Conservation (phyloP, 2,329 filamentous ascomycete genomes). For the Fusarium humuli region DNA sequence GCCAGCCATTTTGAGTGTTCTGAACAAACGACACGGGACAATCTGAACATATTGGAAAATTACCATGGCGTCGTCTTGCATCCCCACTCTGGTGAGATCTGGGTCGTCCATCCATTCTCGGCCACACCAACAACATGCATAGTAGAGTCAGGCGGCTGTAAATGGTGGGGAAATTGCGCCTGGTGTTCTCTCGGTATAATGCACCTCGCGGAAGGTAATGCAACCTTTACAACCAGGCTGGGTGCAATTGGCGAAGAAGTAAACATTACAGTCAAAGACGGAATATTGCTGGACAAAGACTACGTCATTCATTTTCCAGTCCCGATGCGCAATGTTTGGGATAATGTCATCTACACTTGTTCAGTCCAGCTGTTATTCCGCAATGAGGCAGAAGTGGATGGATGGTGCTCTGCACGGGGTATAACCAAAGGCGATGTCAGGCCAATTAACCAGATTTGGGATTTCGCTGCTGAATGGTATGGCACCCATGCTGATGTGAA, state of each 20-base stretch:
- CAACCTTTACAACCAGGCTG: not conserved
- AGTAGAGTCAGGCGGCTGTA: not conserved
- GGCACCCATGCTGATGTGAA: not conserved
- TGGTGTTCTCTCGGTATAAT: not conserved
- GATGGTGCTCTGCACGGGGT: not conserved
- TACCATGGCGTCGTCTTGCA: not conserved
- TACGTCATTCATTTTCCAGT: not conserved
- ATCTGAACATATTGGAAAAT: not conserved
- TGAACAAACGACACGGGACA: not conserved
- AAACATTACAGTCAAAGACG: not conserved
- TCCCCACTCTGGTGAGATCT: not conserved
- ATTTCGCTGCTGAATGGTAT: not conserved
- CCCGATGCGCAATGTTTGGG: not conserved
- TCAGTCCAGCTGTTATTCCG: not conserved
- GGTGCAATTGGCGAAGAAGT: not conserved
- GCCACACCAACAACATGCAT: not conserved
- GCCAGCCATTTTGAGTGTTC: not conserved
- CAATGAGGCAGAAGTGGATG: not conserved
- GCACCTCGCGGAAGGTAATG: not conserved
- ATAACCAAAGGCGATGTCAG: not conserved
- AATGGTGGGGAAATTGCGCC: not conserved
- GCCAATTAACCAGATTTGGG: not conserved
- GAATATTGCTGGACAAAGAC: not conserved
- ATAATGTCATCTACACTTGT: not conserved
- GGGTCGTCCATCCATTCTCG: not conserved